Evolutionary conservation across 169 alveolate species (phyloP), one percentile per base, ranked within the genome.

Genomic region (Fabrea salina): DNA sequence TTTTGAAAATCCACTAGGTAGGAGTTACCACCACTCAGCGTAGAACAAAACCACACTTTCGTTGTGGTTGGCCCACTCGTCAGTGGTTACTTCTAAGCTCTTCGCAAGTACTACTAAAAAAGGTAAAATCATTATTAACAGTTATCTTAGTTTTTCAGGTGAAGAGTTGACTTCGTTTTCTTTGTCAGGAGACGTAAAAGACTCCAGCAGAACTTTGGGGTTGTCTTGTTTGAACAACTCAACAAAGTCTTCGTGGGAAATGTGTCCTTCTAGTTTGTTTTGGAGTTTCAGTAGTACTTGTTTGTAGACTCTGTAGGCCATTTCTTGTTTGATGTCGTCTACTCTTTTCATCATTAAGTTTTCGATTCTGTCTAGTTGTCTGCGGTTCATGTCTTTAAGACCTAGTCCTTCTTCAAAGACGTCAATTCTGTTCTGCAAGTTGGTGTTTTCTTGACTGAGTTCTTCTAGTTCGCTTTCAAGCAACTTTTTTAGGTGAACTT

Each of bases 11-110:
- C 27, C 43, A 30, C 74, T 61, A 27, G 32, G 39, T 61, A 16
- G 41, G 11, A 16, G 19, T 61, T 61, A 61, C 74, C 74, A 61
- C 49, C 74, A 61, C 27, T 27, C 25, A 32, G 50, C 74, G 25
- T 61, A 61, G 39, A 33, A 61, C 16, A 61, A 13, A 25, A 5
- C 74, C 27, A 61, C 22, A 61, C 41, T 30, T 30, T 30, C 44
- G 13, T 13, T 11, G 3, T 61, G 54, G 16, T 1, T 27, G 11
- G 11, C 27, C 74, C 74, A 61, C 25, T 32, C 32, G 2, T 16
- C 49, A 13, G 32, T 13, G 25, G 74, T 33, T 13, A 61, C 74
- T 33, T 33, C 53, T 61, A n/a, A n/a, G n/a, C n/a, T n/a, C n/a
- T n/a, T n/a, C n/a, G n/a, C n/a, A n/a, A n/a, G n/a, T n/a, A n/a